These are phyloP conservation scores for Alternaria metachromatica DNA, from an alignment of 2,329 filamentous ascomycete genomes.

Conservation along the genomic window DNA sequence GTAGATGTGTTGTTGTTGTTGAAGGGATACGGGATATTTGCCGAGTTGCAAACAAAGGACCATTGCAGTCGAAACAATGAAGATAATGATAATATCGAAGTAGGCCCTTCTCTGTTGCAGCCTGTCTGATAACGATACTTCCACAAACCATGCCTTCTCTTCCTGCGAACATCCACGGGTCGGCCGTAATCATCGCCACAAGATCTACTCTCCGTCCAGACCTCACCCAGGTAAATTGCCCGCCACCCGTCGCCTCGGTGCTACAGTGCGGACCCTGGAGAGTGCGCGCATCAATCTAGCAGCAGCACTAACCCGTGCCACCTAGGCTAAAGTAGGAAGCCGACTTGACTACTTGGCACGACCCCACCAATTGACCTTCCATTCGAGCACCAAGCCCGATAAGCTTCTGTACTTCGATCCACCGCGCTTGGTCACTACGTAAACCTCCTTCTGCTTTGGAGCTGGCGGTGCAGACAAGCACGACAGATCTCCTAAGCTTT, in stretches of 20 bases:
- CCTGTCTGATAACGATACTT: background rate
- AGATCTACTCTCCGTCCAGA: background rate
- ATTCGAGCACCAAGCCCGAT: slow-evolving; percentile 3
- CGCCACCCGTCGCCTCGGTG: background rate
- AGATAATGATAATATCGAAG: background rate
- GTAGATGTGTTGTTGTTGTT: background rate
- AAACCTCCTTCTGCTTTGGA: slow-evolving; percentile 1
- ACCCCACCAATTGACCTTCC: background rate
- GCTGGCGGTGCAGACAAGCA: background rate
- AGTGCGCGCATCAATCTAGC: background rate
- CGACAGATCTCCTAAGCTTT: background rate
- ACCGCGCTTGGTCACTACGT: background rate
- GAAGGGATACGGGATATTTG: background rate
- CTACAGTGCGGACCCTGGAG: background rate
- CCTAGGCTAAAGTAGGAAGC: slow-evolving; percentile 6
- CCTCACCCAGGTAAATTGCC: background rate
- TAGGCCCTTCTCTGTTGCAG: background rate
- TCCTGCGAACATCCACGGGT: background rate
- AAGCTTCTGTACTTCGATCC: slow-evolving; percentile 2
- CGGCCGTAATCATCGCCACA: background rate
- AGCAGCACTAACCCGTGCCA: background rate
- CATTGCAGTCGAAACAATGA: background rate
- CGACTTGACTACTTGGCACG: background rate
- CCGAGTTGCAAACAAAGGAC: background rate
- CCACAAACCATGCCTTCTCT: background rate